phyloP scores from a whole-genome alignment of 768 basidiomycete species.

The Trametes cubensis region DNA sequence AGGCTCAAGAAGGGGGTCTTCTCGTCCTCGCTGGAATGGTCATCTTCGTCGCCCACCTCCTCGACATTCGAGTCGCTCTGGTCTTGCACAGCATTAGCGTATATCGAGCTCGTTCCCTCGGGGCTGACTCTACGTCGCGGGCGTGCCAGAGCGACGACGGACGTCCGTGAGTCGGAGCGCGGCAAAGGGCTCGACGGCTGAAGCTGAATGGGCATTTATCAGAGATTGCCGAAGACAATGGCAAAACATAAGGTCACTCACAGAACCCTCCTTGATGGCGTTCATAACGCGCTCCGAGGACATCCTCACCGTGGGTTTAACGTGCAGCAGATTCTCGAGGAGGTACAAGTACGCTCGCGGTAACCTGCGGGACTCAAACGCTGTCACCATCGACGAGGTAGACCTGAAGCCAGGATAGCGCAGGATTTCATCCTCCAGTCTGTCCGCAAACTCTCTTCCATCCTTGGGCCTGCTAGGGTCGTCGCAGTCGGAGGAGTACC shows the following conservation, averaged over 20 bases:
- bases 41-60: conserved; percentile 9
- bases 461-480: conserved; percentile 43
- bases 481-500: conserved; percentile 62
- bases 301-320: conserved; percentile 62
- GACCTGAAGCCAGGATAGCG: conserved; percentile 74
- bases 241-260: no score
- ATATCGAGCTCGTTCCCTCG: not conserved
- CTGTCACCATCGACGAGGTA: conserved; percentile 48
- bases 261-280: conserved; percentile 69
- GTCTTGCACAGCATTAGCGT: not conserved
- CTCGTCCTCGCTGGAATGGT: conserved; percentile 1
- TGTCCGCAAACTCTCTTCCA: conserved; percentile 66
- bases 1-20: not conserved
- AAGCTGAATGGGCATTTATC: not conserved
- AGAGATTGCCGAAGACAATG: not conserved
- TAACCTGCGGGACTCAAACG: conserved; percentile 72
- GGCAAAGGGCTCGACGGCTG: conserved; percentile 2
- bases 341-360: conserved; percentile 72
- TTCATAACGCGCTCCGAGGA: conserved; percentile 70
- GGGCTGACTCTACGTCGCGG: conserved; percentile 10
- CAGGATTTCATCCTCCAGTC: conserved; percentile 72
- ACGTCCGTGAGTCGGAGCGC: conserved; percentile 3
- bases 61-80: conserved; percentile 12
- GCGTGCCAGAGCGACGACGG: conserved; percentile 8
- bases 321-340: conserved; percentile 70